These are phyloP conservation scores for Pseudonitzschia delicatissima DNA, from an alignment of 108 stramenopile genomes.

Conservation along the genomic window DNA sequence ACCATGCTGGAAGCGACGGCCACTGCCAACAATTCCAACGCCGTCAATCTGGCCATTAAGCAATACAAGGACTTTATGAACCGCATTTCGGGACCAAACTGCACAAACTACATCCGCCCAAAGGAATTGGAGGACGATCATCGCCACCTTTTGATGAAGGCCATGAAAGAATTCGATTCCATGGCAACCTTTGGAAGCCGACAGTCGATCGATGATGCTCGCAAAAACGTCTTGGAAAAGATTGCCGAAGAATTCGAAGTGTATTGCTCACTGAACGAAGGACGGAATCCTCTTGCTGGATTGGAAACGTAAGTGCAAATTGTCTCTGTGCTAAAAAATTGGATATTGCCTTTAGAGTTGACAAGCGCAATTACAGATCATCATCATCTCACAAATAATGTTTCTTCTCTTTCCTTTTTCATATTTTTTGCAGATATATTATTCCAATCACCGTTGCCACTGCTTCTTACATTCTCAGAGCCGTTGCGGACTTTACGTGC, in stretches of 20 bases:
- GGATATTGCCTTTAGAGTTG: background rate
- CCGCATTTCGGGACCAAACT: constrained; percentile 74
- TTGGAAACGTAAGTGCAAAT: constrained; percentile 81
- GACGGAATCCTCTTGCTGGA: constrained; percentile 87
- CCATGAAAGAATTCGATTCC: constrained; percentile 72
- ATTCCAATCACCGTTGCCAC: constrained; percentile 80
- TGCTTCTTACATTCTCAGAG: constrained; percentile 71
- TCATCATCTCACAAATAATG: constrained; percentile 1
- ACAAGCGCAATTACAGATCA: background rate
- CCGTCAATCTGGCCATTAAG: constrained; percentile 66
- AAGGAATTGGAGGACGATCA: constrained; percentile 79
- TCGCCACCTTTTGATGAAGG: constrained; percentile 34
- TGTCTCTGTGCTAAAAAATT: background rate
- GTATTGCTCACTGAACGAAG: constrained; percentile 78
- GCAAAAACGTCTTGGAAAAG: constrained; percentile 53
- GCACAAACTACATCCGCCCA: constrained; percentile 67
- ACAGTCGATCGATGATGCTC: constrained; percentile 63
- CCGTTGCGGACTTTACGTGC: constrained; percentile 79
- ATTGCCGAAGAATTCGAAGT: constrained; percentile 68
- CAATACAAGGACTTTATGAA: constrained; percentile 90
- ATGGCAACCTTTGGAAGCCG: constrained; percentile 94
- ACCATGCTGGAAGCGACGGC: constrained; percentile 97
- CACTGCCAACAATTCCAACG: constrained; percentile 92
- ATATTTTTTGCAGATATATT: constrained; percentile 56
- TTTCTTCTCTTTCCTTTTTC: background rate